Percentiles rank a stretch among this genome's conserved stretches.
Evolutionary conservation across 495 filamentous ascomycete species (phyloP).

Genomic region (Penicillium fimorum): DNA sequence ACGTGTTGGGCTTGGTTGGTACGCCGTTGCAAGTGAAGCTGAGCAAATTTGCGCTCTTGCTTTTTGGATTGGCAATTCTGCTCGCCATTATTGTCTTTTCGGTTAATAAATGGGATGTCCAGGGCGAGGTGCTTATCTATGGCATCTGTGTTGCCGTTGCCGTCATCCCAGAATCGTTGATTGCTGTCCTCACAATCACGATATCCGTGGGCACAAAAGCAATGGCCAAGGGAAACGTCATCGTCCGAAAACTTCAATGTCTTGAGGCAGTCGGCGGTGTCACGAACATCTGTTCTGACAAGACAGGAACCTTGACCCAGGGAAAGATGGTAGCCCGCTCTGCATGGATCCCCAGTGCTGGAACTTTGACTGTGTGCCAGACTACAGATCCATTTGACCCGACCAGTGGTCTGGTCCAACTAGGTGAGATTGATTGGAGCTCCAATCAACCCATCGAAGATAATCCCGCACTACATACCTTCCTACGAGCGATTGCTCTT

Average conservation of each 20-base stretch:
- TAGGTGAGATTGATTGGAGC: constrained; percentile 36
- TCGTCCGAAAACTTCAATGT: constrained; percentile 76
- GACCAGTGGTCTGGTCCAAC: constrained; percentile 60
- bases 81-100: constrained; percentile 79
- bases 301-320: constrained; percentile 81
- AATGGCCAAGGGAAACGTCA: constrained; percentile 75
- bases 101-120: constrained; percentile 67
- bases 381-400: constrained; percentile 58
- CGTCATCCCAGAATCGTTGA: constrained; percentile 71
- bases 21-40: constrained; percentile 82
- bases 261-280: constrained; percentile 82
- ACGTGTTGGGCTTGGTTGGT: constrained; percentile 71
- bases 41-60: constrained; percentile 68
- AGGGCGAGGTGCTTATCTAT: constrained; percentile 75
- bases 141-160: constrained; percentile 74
- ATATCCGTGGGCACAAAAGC: constrained; percentile 68
- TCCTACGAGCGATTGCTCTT: constrained; percentile 69
- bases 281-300: constrained; percentile 87
- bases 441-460: constrained; percentile 21
- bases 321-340: constrained; percentile 75
- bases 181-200: constrained; percentile 72
- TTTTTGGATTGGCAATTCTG: constrained; percentile 72
- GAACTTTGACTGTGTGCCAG: constrained; percentile 55
- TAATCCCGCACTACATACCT: constrained; percentile 52
- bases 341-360: constrained; percentile 68